Evolutionary conservation across 2,329 filamentous ascomycete genomes (phyloP).

Genomic region (Huntiella decipiens): DNA sequence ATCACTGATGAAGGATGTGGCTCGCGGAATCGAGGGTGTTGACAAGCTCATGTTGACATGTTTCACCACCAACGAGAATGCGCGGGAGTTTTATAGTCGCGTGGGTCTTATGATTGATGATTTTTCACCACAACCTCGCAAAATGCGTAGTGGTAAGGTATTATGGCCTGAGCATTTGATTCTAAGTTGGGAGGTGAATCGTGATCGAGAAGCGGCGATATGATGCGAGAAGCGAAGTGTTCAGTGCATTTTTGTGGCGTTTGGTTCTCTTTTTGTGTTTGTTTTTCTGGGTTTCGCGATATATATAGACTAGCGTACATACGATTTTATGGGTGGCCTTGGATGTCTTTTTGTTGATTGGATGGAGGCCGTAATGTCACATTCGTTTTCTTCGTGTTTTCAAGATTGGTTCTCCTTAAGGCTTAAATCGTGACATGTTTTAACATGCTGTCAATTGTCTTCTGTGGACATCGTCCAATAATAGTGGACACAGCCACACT

Average conservation of each 20-base stretch:
- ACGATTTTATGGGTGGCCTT: too few relatives aligned
- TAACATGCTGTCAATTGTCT: too few relatives aligned
- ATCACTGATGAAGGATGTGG: slow-evolving; percentile 32
- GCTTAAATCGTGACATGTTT: too few relatives aligned
- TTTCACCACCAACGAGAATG: slow-evolving; percentile 41
- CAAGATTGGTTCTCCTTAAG: too few relatives aligned
- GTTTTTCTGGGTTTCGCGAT: neutral
- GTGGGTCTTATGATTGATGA: slow-evolving; percentile 38
- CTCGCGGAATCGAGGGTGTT: slow-evolving; percentile 31
- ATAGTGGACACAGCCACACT: too few relatives aligned
- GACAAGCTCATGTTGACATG: slow-evolving; percentile 58
- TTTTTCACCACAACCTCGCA: slow-evolving; percentile 33
- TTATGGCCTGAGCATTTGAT: slow-evolving; percentile 40
- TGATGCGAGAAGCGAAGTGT: neutral
- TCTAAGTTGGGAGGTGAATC: slow-evolving; percentile 26
- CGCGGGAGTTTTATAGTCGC: slow-evolving; percentile 39
- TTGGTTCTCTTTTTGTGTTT: neutral
- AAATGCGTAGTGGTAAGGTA: slow-evolving; percentile 33
- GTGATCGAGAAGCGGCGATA: neutral
- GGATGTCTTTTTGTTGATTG: too few relatives aligned
- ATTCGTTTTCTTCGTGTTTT: too few relatives aligned
- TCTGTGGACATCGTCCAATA: too few relatives aligned
- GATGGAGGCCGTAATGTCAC: too few relatives aligned
- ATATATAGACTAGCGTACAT: too few relatives aligned
- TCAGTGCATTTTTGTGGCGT: neutral